Conservation (phyloP, 2,329 filamentous ascomycete genomes). For the Dactylonectria estremocensis region DNA sequence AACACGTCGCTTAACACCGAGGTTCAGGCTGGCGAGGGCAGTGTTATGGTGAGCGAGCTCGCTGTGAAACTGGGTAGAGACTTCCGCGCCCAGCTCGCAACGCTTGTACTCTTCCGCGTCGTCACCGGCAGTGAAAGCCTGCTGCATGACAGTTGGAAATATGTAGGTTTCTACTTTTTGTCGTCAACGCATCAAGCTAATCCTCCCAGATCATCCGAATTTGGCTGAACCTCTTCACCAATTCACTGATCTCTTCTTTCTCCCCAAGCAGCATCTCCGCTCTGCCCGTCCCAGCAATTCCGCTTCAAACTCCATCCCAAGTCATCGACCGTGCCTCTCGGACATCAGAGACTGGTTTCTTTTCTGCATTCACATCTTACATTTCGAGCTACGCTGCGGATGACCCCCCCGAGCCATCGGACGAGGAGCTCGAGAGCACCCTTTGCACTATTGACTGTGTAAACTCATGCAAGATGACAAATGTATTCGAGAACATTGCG, state of each 20-base stretch:
- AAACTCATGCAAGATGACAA: conserved; percentile 87
- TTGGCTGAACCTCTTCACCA: conserved; percentile 95
- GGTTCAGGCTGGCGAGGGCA: conserved; percentile 91
- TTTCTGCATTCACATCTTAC: conserved; percentile 95
- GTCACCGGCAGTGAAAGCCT: conserved; percentile 87
- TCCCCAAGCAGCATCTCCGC: conserved; percentile 75
- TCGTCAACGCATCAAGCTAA: conserved; percentile 16
- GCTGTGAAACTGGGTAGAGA: conserved; percentile 96
- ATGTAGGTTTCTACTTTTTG: conserved; percentile 68
- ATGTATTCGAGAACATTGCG: conserved; percentile 87
- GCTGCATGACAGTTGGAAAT: conserved; percentile 83
- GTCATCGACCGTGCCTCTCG: conserved; percentile 90
- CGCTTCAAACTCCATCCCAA: conserved; percentile 91
- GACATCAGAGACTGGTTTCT: conserved; percentile 84
- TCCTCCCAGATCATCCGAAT: conserved; percentile 82
- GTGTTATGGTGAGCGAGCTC: conserved; percentile 98
- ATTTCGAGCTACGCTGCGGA: conserved; percentile 99
- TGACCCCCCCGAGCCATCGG: conserved; percentile 96
- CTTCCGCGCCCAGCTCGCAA: conserved; percentile 93
- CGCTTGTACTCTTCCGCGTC: conserved; percentile 94
- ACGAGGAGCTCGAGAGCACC: conserved; percentile 97
- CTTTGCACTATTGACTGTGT: conserved; percentile 95
- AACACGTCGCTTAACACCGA: conserved; percentile 95
- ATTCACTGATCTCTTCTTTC: conserved; percentile 90
- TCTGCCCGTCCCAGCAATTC: conserved; percentile 84